phyloP scores from a whole-genome alignment of 2,329 filamentous ascomycete genomes.

The Sarocladium brachiariae region DNA sequence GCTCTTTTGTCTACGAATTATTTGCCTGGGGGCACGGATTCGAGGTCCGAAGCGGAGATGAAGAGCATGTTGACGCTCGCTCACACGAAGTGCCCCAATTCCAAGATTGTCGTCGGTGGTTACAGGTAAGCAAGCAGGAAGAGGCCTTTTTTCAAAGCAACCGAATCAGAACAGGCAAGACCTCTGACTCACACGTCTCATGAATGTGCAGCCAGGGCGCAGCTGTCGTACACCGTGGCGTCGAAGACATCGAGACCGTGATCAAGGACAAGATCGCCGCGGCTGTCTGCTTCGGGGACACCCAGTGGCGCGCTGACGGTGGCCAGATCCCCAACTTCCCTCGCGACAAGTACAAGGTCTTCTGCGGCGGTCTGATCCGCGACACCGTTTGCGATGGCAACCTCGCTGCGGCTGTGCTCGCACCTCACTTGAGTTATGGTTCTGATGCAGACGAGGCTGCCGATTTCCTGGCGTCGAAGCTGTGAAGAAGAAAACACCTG shows the following conservation, averaged over 20 bases:
- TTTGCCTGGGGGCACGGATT: slow-evolving; percentile 24
- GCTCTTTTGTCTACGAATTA: slow-evolving; percentile 27
- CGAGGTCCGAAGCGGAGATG: slow-evolving; percentile 26
- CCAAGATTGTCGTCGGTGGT: slow-evolving; percentile 29
- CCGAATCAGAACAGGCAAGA: too few species aligned
- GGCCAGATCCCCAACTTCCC: slow-evolving; percentile 30
- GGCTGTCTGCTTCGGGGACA: slow-evolving; percentile 20
- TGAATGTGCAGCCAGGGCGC: slow-evolving; percentile 22
- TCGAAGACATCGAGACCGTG: slow-evolving; percentile 18
- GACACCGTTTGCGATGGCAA: slow-evolving; percentile 31
- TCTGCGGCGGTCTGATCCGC: slow-evolving; percentile 27
- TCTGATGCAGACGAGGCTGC: slow-evolving; percentile 24
- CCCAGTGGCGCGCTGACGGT: slow-evolving; percentile 23
- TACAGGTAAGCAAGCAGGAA: slow-evolving; percentile 23
- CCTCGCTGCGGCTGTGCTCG: slow-evolving; percentile 22
- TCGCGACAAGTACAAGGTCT: slow-evolving; percentile 28
- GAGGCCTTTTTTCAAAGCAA: too few species aligned
- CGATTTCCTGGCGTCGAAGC: slow-evolving; percentile 21
- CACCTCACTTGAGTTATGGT: slow-evolving; percentile 30
- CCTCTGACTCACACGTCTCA: too few species aligned
- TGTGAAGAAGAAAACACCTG: neutral
- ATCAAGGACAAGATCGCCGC: slow-evolving; percentile 20
- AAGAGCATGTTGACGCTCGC: slow-evolving; percentile 26
- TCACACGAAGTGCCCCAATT: slow-evolving; percentile 28
- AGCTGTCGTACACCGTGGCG: slow-evolving; percentile 20